Evolutionary conservation across 2,329 filamentous ascomycete genomes (phyloP).

Genomic region (Gremmenia infestans): DNA sequence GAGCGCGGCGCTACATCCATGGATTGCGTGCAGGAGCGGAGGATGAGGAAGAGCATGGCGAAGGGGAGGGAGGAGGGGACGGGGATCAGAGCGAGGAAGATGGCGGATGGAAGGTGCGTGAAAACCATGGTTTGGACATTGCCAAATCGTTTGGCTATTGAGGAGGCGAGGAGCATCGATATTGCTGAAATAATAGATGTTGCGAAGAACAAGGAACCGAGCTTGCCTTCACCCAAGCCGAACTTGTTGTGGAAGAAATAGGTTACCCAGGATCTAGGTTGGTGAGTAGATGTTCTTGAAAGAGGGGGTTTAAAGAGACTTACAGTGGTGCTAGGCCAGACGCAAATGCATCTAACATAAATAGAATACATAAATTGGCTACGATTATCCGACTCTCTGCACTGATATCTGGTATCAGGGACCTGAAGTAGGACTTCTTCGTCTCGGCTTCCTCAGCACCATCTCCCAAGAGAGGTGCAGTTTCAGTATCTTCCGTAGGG

Average conservation of each 20-base stretch:
- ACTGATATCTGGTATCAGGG: constrained; percentile 54
- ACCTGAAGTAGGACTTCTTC: constrained; percentile 18
- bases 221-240: constrained; percentile 41
- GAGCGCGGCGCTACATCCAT: constrained; percentile 69
- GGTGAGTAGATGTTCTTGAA: constrained; percentile 24
- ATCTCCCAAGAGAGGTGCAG: constrained; percentile 26
- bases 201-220: constrained; percentile 52
- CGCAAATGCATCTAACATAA: constrained; percentile 64
- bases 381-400: constrained; percentile 49
- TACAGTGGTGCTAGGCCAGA: constrained; percentile 63
- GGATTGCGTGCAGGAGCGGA: constrained; percentile 56
- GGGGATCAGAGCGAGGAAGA: constrained; percentile 60
- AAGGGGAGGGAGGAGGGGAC: constrained; percentile 47
- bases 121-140: constrained; percentile 74
- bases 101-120: constrained; percentile 64
- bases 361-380: constrained; percentile 59
- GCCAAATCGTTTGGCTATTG: constrained; percentile 50
- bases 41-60: constrained; percentile 54
- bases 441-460: constrained; percentile 15
- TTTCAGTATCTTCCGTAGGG: constrained; percentile 28
- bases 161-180: constrained; percentile 49
- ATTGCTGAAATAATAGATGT: constrained; percentile 47
- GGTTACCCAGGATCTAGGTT: constrained; percentile 53
- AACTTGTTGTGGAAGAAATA: constrained; percentile 50
- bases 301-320: constrained; percentile 24